phyloP scores from a whole-genome alignment of 352 stramenopile genomes.

The Globisporangium polare region DNA sequence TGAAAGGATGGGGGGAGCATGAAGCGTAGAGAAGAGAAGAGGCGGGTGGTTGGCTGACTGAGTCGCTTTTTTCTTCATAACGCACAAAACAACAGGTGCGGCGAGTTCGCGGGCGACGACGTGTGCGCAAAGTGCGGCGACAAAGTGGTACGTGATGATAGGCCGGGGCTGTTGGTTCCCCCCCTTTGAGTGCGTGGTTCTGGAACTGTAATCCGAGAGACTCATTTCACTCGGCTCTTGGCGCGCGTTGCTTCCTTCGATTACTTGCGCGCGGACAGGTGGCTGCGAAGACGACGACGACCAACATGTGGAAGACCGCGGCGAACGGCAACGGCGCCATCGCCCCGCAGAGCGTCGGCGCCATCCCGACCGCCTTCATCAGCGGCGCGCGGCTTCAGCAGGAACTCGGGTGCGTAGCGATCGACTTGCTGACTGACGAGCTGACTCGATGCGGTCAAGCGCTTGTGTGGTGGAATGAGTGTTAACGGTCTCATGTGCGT shows the following conservation, averaged over 20 bases:
- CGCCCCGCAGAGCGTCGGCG: conserved; percentile 34
- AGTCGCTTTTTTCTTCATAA: neutral
- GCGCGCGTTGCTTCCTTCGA: neutral
- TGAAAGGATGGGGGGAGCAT: neutral
- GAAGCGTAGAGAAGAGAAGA: neutral
- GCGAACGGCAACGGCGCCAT: conserved; percentile 32
- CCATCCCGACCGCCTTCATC: conserved; percentile 65
- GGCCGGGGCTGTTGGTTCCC: neutral
- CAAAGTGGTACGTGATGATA: conserved; percentile 34
- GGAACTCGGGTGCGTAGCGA: conserved; percentile 37
- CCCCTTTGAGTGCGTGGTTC: neutral
- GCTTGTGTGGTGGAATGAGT: neutral
- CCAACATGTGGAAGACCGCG: conserved; percentile 52
- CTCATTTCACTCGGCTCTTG: conserved; percentile 6
- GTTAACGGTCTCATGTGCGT: neutral
- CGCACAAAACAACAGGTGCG: conserved; percentile 28
- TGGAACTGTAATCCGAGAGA: neutral
- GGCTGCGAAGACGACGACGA: conserved; percentile 21
- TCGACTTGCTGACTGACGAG: no score
- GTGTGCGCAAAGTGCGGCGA: conserved; percentile 63
- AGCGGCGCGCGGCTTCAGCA: conserved; percentile 44
- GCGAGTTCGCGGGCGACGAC: conserved; percentile 48
- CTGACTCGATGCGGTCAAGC: neutral
- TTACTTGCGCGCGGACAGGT: conserved; percentile 22
- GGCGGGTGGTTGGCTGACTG: neutral